Percentiles rank a stretch among this genome's conserved stretches.
phyloP scores from a whole-genome alignment of 2,329 filamentous ascomycete genomes.

The Apiospora arundinis region DNA sequence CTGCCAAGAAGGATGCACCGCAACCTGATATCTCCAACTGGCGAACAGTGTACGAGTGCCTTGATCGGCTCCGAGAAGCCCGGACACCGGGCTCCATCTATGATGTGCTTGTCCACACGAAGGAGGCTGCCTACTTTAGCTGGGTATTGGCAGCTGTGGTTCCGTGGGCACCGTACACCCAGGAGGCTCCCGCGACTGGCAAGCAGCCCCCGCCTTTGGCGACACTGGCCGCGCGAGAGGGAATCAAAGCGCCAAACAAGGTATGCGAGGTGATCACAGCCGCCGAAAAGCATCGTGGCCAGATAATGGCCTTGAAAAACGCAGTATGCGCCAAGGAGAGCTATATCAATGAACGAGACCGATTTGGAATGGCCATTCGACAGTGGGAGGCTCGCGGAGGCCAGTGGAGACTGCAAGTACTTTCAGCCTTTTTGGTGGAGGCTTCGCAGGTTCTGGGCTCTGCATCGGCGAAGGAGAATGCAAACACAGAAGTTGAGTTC shows the following conservation, averaged over 20 bases:
- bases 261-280: conserved; percentile 71
- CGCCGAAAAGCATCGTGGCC: conserved; percentile 64
- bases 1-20: conserved; percentile 57
- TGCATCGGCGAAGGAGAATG: conserved; percentile 21
- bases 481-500: conserved; percentile 46
- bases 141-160: conserved; percentile 79
- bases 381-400: conserved; percentile 68
- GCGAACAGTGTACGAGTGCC: conserved; percentile 66
- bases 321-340: conserved; percentile 54
- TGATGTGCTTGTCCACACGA: conserved; percentile 62
- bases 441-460: conserved; percentile 49
- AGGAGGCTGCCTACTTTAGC: conserved; percentile 71
- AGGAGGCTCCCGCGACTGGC: conserved; percentile 38
- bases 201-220: conserved; percentile 65
- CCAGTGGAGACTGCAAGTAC: conserved; percentile 74
- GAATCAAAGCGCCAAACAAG: conserved; percentile 81
- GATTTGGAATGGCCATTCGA: conserved; percentile 76
- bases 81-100: conserved; percentile 55
- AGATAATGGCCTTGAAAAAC: conserved; percentile 69
- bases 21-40: conserved; percentile 66
- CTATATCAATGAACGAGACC: conserved; percentile 61
- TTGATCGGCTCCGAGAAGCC: conserved; percentile 57
- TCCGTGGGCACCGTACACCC: conserved; percentile 67
- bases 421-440: conserved; percentile 73
- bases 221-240: conserved; percentile 72